Evolutionary conservation across 2,329 filamentous ascomycete species (phyloP), one percentile per base, ranked within the genome.

Genomic region (Metarhizium humberi): DNA sequence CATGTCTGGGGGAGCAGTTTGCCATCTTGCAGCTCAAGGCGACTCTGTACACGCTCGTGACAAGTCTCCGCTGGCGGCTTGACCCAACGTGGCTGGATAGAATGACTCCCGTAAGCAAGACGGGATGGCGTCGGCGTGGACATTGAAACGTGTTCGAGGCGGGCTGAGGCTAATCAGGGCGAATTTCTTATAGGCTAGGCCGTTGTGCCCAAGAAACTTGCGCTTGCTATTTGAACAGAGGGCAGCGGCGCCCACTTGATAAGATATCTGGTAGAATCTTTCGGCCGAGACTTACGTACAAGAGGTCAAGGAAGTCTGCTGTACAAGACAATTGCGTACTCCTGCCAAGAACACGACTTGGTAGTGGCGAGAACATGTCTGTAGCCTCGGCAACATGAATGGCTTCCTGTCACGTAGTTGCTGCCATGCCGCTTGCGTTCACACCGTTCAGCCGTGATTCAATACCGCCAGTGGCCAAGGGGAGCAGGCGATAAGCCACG

Each of bases 1-100:
- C 68, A 5, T 75, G 73, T 57, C 59, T 75, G 32, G 73, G 73
- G 0, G 69, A 74, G 61, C 66, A 64, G 46, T 75, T 72, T 55
- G 72, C 71, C 5, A 58, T 75, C 63, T 57, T 71, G 49, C 63
- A 72, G 55, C 60, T 72, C 42, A 66, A 69, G 38, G 63, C 68
- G 14, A 68, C 69, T 0, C 57, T 73, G 46, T 64, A 67, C 8
- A 63, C 66, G 48, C 57, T 71, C 51, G 56, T 69, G n/a, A 58
- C 56, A 42, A 57, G 57, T 38, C 48, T 69, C 18, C 51, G 56
- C 20, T 71, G 68, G 68, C 58, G 47, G 6, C 51, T 71, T 43
- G 68, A 71, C 58, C 66, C 66, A 13, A 60, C 56, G 7, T 71
- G 66, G 66, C 56, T 58, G 30, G 60, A 62, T 50, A 62, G 59